These are phyloP conservation scores for Hypoxylon subgilvum DNA, from an alignment of 495 filamentous ascomycete genomes.

Conservation along the genomic window DNA sequence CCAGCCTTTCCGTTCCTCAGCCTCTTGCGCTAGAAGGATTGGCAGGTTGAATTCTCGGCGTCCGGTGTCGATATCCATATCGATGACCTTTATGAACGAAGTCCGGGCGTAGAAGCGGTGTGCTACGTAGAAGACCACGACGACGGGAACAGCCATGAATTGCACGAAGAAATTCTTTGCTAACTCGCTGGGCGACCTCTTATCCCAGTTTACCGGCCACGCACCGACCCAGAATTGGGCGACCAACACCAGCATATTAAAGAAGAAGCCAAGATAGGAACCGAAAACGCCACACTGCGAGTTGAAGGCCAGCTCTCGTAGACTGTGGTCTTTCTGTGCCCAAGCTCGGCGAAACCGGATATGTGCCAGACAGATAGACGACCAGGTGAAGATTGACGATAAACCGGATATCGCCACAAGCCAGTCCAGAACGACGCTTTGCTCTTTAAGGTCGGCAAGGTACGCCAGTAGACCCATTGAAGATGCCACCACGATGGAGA, in stretches of 20 bases:
- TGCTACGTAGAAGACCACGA: constrained; percentile 72
- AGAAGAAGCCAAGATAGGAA: constrained; percentile 79
- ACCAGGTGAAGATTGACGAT: constrained; percentile 92
- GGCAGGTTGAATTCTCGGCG: constrained; percentile 82
- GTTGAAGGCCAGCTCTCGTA: constrained; percentile 79
- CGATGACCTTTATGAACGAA: constrained; percentile 62
- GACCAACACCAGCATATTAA: constrained; percentile 82
- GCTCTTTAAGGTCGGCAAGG: constrained; percentile 69
- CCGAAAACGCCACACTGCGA: constrained; percentile 82
- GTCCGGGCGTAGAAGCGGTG: constrained; percentile 84
- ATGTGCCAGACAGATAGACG: constrained; percentile 83
- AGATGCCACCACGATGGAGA: constrained; percentile 72
- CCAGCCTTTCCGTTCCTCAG: constrained; percentile 72
- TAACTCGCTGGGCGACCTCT: constrained; percentile 49
- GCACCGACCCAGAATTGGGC: constrained; percentile 95
- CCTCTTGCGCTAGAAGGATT: constrained; percentile 76
- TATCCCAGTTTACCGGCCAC: constrained; percentile 69
- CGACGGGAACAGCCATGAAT: constrained; percentile 85
- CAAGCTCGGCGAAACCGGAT: constrained; percentile 90
- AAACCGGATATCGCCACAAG: constrained; percentile 89
- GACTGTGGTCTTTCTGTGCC: constrained; percentile 68
- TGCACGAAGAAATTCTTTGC: constrained; percentile 73
- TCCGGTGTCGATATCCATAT: constrained; percentile 91
- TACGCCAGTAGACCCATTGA: constrained; percentile 77
- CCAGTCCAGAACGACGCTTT: constrained; percentile 78